Evolutionary conservation across 2,329 filamentous ascomycete genomes (phyloP), one percentile per base, ranked within the genome.

Genomic region (Gnomoniopsis sp.): DNA sequence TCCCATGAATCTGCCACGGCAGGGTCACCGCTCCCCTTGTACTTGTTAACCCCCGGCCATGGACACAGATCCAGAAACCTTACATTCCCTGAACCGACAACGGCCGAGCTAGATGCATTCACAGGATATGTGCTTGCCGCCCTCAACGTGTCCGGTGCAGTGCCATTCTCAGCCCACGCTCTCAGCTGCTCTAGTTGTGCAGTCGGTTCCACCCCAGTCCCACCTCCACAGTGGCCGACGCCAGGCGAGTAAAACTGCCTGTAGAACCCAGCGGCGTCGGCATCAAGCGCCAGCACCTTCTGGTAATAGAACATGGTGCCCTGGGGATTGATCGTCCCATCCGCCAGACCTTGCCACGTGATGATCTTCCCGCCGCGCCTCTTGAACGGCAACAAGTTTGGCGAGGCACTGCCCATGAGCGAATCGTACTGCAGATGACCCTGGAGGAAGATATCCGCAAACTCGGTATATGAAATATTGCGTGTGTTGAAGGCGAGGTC

Each of bases 301-400:
- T 57, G 41, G 15, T 52, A 47, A 33, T 48, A 47, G 15, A 57
- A 38, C 48, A 57, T 52, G n/a, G 41, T 48, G 48, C 38, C 49
- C 30, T 57, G 49, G n/a, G 55, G 49, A 6, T 30, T 23, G 30
- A 38, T 57, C 2, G 44, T 48, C 4, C 19, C 48, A 23, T 60
- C 53, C 3, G 53, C 49, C 49, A 36, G 38, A n/a, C 49, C 53
- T 36, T 60, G 49, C 44, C 53, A 57, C 11, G 56, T 46, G 8
- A 53, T 21, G 15, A 57, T 49, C 49, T 53, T 53, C 44, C 44
- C 54, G 21, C 54, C 54, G 10, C 44, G 36, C 12, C 22, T 49
- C 2, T 50, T 46, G 26, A 57, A 57, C 14, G 57, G 52, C 7
- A 49, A 55, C 4, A 56, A 53, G 53, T 56, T 53, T 8, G 57